phyloP scores from a whole-genome alignment of 2,329 filamentous ascomycete species.

The Monilinia laxa region DNA sequence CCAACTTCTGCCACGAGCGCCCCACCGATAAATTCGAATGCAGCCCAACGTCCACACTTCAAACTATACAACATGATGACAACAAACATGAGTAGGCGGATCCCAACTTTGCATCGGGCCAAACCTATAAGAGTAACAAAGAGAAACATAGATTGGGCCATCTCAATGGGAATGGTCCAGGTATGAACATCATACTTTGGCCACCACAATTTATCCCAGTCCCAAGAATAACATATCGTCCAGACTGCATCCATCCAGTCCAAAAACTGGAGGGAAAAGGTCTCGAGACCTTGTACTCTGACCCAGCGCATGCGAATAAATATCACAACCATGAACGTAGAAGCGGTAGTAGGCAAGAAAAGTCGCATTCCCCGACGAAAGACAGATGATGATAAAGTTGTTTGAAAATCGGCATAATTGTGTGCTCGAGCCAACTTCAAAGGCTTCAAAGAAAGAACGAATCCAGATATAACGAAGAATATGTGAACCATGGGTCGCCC shows the following conservation, averaged over 20 bases:
- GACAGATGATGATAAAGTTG: constrained; percentile 47
- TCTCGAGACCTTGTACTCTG: background rate
- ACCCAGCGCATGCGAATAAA: constrained; percentile 10
- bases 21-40: constrained; percentile 49
- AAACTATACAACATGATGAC: constrained; percentile 35
- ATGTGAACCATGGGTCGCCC: constrained; percentile 52
- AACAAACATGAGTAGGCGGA: constrained; percentile 32
- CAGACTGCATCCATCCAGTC: constrained; percentile 22
- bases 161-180: constrained; percentile 40
- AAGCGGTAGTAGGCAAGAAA: constrained; percentile 43
- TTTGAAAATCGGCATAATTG: constrained; percentile 43
- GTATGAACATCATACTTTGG: constrained; percentile 26
- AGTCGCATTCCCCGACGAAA: constrained; percentile 51
- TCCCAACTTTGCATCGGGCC: constrained; percentile 32
- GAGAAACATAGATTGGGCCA: constrained; percentile 37
- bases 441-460: constrained; percentile 48
- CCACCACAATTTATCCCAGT: constrained; percentile 23
- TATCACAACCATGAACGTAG: constrained; percentile 23
- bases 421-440: constrained; percentile 45
- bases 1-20: constrained; percentile 48
- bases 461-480: constrained; percentile 54
- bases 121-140: constrained; percentile 36
- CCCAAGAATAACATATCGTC: constrained; percentile 21
- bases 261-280: constrained; percentile 5
- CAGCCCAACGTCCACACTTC: constrained; percentile 32